Evolutionary conservation across 1,284 basidiomycete genomes (phyloP).

Genomic region (Naganishia sp.): DNA sequence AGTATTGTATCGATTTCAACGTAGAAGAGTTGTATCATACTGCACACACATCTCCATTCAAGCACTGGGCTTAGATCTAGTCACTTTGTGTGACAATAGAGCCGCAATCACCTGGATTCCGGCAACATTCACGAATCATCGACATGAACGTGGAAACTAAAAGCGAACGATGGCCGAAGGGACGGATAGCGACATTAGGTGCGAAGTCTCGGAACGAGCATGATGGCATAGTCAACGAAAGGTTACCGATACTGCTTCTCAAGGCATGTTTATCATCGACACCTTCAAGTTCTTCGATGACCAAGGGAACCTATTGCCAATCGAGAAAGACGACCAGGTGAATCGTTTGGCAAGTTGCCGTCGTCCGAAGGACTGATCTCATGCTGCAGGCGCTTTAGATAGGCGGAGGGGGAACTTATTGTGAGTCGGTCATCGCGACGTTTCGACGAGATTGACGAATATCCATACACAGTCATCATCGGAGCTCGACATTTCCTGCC

Average conservation of each 20-base stretch:
- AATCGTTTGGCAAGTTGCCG: not conserved
- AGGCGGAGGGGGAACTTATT: slow-evolving; percentile 51
- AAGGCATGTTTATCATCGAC: slow-evolving; percentile 51
- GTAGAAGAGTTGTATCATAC: too few species aligned
- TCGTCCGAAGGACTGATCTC: not conserved
- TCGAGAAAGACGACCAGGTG: slow-evolving; percentile 46
- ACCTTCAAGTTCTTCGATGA: slow-evolving; percentile 46
- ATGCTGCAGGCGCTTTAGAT: slow-evolving; percentile 38
- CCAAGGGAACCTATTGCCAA: slow-evolving; percentile 39
- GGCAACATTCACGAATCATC: too few species aligned
- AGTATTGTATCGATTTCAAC: too few species aligned
- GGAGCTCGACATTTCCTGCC: slow-evolving; percentile 49
- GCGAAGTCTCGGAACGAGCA: too few species aligned
- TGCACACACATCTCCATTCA: too few species aligned
- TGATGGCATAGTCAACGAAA: not conserved
- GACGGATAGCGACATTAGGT: slow-evolving; percentile 14
- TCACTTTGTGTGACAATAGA: too few species aligned
- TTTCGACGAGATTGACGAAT: too few species aligned
- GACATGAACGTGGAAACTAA: too few species aligned
- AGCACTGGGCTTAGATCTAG: not conserved
- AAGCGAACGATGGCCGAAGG: not conserved
- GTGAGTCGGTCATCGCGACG: slow-evolving; percentile 34
- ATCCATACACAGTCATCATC: slow-evolving; percentile 40
- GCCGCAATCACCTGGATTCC: too few species aligned
- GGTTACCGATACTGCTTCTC: not conserved